Base-by-base conservation (phyloP, 2,329 filamentous ascomycete species). In the Simplicillium sp. region DNA sequence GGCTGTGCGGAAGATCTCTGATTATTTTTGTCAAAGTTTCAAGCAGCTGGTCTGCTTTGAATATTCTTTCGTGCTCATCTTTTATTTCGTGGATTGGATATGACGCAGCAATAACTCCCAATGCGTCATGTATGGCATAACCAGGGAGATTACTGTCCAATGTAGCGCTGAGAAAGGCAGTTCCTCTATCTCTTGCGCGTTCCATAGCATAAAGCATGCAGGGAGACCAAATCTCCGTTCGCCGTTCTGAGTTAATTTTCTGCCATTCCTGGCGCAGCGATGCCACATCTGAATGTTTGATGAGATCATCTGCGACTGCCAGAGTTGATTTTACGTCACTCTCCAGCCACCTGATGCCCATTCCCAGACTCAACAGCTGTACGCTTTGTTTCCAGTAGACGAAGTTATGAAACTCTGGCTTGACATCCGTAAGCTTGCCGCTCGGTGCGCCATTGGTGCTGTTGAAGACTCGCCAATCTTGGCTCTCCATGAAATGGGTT, bases 121-220 rank as follows among this genome's bases (percentile, higher is more conserved):
- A 41, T 2, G 52, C 52, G 39, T 68, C 65, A 4, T 57, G 51
- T 8, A 62, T 55, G 8, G 60, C 59, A 40, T 66, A 68, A 2
- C 58, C 58, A 1, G 60, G 61, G 2, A 60, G 54, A 11, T 52
- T 39, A 5, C 59, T 57, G 29, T 64, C 52, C 40, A 64, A 42
- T 0, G 63, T 68, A 4, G 63, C 63, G 14, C 56, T 48, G 2
- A 69, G 54, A 7, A 69, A 53, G 40, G 47, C 46, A 11, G 36
- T 38, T 3, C 55, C 54, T 40, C 56, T 59, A 9, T 54, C 51
- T 1, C 62, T 63, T n/a, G 46, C 50, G 7, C 43, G 46, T 33
- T 53, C 48, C 29, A 68, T 41, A 1, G 61, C 56, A 2, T 59
- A 60, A 6, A 67, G 44, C 54, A 68, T 62, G 14, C 56, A 38